Base-by-base conservation (phyloP, 1,139 yeast species). In the Pichia norvegensis region DNA sequence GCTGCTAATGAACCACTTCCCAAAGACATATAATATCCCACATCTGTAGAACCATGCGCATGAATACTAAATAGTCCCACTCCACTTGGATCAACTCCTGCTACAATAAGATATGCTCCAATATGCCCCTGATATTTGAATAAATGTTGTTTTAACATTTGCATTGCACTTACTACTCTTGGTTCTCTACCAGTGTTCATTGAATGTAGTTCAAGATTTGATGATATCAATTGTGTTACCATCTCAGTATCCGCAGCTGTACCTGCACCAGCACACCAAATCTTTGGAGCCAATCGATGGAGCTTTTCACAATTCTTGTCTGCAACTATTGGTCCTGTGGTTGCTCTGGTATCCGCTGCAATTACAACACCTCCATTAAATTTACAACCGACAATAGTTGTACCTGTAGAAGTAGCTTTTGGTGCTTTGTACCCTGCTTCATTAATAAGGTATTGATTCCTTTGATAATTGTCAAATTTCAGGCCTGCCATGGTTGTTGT, bases 181-280 rank as follows among this genome's bases (percentile, higher is more conserved):
- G 98, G 97, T 55, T 81, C 78, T 56, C 97, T 79, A 54, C 80
- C 80, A 43, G 92, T 81, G 55, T 84, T 79, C 66, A 88, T 71
- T 19, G 94, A 73, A 66, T 90, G 98, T 54, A 92, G 71, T 66
- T 92, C 98, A 56, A 92, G 72, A 64, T 90, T 90, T 42, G 95
- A 86, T 29, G 90, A 80, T 58, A 88, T 88, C 62, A 92, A 74
- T 66, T 87, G 95, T 7, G 98, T 92, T 27, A 86, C 95, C 85
- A 85, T 84, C 64, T 92, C 97, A 11, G 97, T 92, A 64, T 92
- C 98, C n/a, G 98, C 98, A 40, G 98, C 98, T 19, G 98, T 92
- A 65, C 98, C 98, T 4, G 98, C 98, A 59, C 98, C 98, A 46
- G 97, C 97, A 78, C 97, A 92, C 98, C 98, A 92, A 61, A 92